Base-by-base conservation (phyloP, 192 early-diverging fungal species). In the Entrophospora sp. region DNA sequence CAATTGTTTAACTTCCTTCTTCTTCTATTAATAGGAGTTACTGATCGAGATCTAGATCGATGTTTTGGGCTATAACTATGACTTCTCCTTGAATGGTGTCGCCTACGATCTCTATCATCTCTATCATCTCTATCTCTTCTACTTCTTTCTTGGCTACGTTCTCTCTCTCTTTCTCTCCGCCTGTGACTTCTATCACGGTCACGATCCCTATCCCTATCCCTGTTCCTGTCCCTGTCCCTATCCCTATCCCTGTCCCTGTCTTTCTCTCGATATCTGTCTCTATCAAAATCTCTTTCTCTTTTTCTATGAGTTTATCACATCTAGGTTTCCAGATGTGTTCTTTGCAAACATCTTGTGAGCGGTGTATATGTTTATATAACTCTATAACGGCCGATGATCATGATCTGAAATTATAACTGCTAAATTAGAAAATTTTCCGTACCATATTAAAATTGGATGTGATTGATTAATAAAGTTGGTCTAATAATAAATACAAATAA, bases 1-100 rank as follows among this genome's bases (percentile, higher is more conserved):
- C 96, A 98, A 71, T 89, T 84, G 61, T 86, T 85, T 30, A 96
- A 82, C 71, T 91, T 93, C 18, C 87, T 79, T 14, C 73, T 74
- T 56, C 91, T 72, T 66, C 87, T 77, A 68, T 94, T 87, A 20
- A 98, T 69, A 14, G 96, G 95, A 25, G 52, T 66, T 24, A 66
- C 30, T 18, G 64, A 66, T 35, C 64, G 48, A 42, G 64, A 66
- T 12, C 75, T 71, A 25, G 77, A 76, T 40, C 60, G 69, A 61
- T 57, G 61, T 45, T 71, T 64, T 45, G 64, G 60, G 24, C 71
- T 64, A n/a, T 30, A 40, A 46, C 63, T 38, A 31, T 70, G 52
- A 27, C 66, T 10, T 58, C 59, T 43, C 37, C 68, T 16, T 16
- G 35, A 55, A 13, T 69, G 69, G 46, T 74, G 73, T 45, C 70